Evolutionary conservation across 1,139 yeast genomes (phyloP), one percentile per base, ranked within the genome.

Genomic region (Torulaspora globosa): DNA sequence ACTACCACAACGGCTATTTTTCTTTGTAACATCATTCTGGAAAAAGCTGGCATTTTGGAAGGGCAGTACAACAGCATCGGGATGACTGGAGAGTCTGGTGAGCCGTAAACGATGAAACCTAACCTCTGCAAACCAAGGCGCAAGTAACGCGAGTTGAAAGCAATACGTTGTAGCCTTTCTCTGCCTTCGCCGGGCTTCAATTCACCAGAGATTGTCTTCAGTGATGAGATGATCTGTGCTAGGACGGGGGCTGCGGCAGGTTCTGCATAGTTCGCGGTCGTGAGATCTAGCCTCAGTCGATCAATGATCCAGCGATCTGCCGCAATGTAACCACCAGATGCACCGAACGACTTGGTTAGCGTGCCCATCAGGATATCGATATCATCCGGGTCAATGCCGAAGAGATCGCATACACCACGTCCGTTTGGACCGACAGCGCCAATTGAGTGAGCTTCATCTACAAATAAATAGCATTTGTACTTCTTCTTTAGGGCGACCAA

Each of bases 391-490:
- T 81, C 78, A 46, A 92, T 78, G 39, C 83, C 83, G 64, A 85
- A 92, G 68, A 87, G 87, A 65, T 94, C 97, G 70, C 97, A 90
- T 31, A 92, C 84, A 62, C 99, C 99, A 62, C 87, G 80, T 42
- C 98, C 98, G 41, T 71, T 70, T 34, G 95, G 94, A 26, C 99
- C 99, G 69, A 92, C 76, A 8, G 98, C 98, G 62, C 99, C 99
- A 62, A 94, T 84, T 3, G 97, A 90, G 67, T 92, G 99, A 15
- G 98, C 98, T 68, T 92, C 99, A 66, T 92, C 99, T 51, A 94
- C 86, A 63, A 86, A 92, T 49, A 92, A 71, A 63, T 87, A 87
- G 62, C 92, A 85, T 63, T 89, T 89, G 72, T 94, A 92, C 66
- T 85, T 86, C 43, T 87, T 78, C 60, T 86, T 84, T 55, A 92